phyloP scores from a whole-genome alignment of 805 yeast species.

The Cyberlindnera maritima region DNA sequence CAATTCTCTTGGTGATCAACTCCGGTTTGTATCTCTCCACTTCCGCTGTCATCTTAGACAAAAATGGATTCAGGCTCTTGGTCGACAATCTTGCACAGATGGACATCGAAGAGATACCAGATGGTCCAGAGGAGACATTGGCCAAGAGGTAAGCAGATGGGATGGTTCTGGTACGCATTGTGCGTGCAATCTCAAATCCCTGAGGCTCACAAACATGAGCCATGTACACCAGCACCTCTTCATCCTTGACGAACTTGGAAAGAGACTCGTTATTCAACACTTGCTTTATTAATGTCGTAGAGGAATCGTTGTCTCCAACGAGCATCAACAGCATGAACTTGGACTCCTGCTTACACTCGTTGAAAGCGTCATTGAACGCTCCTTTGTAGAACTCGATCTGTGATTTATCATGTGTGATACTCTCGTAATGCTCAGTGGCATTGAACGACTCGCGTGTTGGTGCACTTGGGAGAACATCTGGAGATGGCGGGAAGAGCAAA shows the following conservation, averaged over 20 bases:
- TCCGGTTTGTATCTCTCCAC: slow-evolving; percentile 62
- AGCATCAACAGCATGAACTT: slow-evolving; percentile 22
- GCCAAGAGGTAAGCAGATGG: slow-evolving; percentile 56
- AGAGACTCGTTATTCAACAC: slow-evolving; percentile 46
- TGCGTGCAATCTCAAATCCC: slow-evolving; percentile 61
- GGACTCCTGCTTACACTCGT: slow-evolving; percentile 19
- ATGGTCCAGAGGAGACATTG: slow-evolving; percentile 49
- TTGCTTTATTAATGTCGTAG: slow-evolving; percentile 41
- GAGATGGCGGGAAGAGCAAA: slow-evolving; percentile 34
- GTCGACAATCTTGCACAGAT: slow-evolving; percentile 30
- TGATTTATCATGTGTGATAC: slow-evolving; percentile 16
- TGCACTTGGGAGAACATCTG: slow-evolving; percentile 30
- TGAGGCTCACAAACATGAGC: slow-evolving; percentile 65
- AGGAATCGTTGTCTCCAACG: slow-evolving; percentile 22
- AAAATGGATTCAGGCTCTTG: slow-evolving; percentile 31
- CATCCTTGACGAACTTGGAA: slow-evolving; percentile 34
- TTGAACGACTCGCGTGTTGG: slow-evolving; percentile 25
- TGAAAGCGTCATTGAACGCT: slow-evolving; percentile 24
- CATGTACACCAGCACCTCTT: slow-evolving; percentile 56
- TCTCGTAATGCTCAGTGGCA: slow-evolving; percentile 13
- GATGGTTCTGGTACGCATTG: slow-evolving; percentile 47
- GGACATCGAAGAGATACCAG: slow-evolving; percentile 34
- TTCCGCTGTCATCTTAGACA: slow-evolving; percentile 37
- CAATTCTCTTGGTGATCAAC: slow-evolving; percentile 54
- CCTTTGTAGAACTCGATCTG: slow-evolving; percentile 15